phyloP scores from a whole-genome alignment of 805 yeast genomes.

The Saccharomycopsis javanensis region DNA sequence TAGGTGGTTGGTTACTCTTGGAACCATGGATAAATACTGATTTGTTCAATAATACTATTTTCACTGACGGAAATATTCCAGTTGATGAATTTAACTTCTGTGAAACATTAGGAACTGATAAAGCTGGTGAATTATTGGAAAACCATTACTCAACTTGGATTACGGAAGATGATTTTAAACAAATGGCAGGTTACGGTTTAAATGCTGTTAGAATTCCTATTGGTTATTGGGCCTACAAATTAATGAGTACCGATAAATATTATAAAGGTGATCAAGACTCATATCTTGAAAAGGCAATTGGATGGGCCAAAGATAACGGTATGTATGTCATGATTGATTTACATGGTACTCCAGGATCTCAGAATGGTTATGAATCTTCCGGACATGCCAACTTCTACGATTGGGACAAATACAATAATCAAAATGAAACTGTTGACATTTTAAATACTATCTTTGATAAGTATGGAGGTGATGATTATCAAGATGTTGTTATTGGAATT shows the following conservation, averaged over 20 bases:
- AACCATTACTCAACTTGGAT: constrained; percentile 51
- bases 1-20: constrained; percentile 70
- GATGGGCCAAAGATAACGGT: constrained; percentile 54
- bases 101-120: constrained; percentile 37
- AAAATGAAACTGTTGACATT: constrained; percentile 39
- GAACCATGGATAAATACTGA: constrained; percentile 68
- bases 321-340: constrained; percentile 66
- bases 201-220: constrained; percentile 67
- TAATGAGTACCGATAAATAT: constrained; percentile 38
- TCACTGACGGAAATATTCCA: constrained; percentile 33
- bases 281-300: constrained; percentile 54
- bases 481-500: constrained; percentile 56
- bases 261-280: constrained; percentile 40
- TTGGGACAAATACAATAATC: constrained; percentile 33
- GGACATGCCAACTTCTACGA: constrained; percentile 44
- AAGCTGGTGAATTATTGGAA: constrained; percentile 34
- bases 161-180: constrained; percentile 46
- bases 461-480: constrained; percentile 41
- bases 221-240: constrained; percentile 67
- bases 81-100: constrained; percentile 55
- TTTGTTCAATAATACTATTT: constrained; percentile 33
- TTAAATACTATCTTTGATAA: constrained; percentile 41
- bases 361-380: constrained; percentile 78
- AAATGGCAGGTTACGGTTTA: constrained; percentile 44
- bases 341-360: constrained; percentile 80